Percentiles rank a stretch among this genome's conserved stretches.
These are phyloP conservation scores for Kodamaea hsintzibuensis DNA, from an alignment of 805 yeast species.

Conservation along the genomic window DNA sequence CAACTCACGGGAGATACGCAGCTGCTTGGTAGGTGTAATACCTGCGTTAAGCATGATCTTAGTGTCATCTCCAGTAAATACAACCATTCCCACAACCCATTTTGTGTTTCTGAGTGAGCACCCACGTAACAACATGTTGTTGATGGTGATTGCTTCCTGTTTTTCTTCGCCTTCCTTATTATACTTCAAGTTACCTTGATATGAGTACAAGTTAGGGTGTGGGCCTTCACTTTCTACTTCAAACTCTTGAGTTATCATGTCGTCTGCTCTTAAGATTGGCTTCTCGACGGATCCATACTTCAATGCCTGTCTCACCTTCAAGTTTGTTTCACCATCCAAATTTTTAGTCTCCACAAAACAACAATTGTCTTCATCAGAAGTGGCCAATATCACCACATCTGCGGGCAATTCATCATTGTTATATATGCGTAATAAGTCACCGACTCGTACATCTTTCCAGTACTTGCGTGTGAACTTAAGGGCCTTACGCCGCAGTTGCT, in stretches of 20 bases:
- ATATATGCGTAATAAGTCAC: conserved; percentile 67
- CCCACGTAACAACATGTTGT: conserved; percentile 71
- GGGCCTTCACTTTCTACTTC: conserved; percentile 86
- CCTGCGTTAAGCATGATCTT: conserved; percentile 81
- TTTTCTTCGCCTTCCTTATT: conserved; percentile 11
- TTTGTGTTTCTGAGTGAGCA: conserved; percentile 71
- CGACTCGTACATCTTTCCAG: conserved; percentile 78
- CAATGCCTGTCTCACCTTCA: conserved; percentile 74
- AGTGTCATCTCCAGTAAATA: conserved; percentile 76
- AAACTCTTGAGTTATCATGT: conserved; percentile 46
- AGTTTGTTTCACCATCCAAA: conserved; percentile 75
- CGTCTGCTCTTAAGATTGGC: conserved; percentile 40
- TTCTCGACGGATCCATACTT: conserved; percentile 56
- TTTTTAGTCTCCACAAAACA: conserved; percentile 72
- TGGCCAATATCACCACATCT: conserved; percentile 64
- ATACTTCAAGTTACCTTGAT: conserved; percentile 63
- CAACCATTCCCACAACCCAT: conserved; percentile 73
- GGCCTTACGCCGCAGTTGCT: conserved; percentile 13
- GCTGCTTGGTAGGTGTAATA: conserved; percentile 70
- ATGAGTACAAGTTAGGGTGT: conserved; percentile 72
- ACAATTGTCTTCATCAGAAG: conserved; percentile 69
- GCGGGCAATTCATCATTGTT: conserved; percentile 80
- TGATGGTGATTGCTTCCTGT: conserved; percentile 59
- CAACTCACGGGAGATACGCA: conserved; percentile 63
- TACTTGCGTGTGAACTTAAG: conserved; percentile 33